Conservation (phyloP, 2,329 filamentous ascomycete species). For the Parascedosporium putredinis region DNA sequence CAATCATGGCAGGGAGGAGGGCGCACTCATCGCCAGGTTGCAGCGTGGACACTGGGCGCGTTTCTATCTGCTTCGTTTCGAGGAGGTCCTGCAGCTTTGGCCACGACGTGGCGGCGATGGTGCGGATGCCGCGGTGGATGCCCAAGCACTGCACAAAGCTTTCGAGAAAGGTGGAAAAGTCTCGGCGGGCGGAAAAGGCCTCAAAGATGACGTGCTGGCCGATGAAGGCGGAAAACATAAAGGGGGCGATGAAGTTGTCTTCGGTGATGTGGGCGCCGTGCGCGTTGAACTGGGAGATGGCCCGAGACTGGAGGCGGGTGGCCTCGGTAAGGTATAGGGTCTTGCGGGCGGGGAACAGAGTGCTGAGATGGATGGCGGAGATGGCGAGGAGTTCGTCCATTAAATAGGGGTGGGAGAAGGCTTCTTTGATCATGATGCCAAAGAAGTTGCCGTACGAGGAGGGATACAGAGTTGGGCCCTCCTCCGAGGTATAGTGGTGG, state of each 20-base stretch:
- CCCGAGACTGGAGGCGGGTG: slow-evolving; percentile 33
- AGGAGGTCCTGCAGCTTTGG: slow-evolving; percentile 14
- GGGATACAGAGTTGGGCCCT: background rate
- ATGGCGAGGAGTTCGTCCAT: slow-evolving; percentile 36
- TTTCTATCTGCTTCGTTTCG: slow-evolving; percentile 12
- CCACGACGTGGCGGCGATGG: slow-evolving; percentile 24
- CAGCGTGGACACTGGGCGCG: background rate
- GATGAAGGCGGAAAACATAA: slow-evolving; percentile 32
- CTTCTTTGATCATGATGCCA: no score
- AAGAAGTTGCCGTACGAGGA: no score
- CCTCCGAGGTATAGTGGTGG: slow-evolving; percentile 15
- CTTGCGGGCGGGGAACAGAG: slow-evolving; percentile 15
- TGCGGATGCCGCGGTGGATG: slow-evolving; percentile 31
- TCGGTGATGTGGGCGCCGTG: slow-evolving; percentile 15
- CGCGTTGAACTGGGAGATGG: slow-evolving; percentile 27
- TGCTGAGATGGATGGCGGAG: slow-evolving; percentile 30
- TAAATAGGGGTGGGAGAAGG: slow-evolving; percentile 29
- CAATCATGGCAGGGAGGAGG: slow-evolving; percentile 19
- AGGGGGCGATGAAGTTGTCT: slow-evolving; percentile 25
- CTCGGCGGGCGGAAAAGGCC: slow-evolving; percentile 26
- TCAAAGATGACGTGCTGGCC: slow-evolving; percentile 39
- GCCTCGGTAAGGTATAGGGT: slow-evolving; percentile 25
- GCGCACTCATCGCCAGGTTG: slow-evolving; percentile 15
- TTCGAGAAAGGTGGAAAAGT: slow-evolving; percentile 29
- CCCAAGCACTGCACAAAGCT: slow-evolving; percentile 29